Evolutionary conservation across 176 grass and related monocot genomes (phyloP).

Genomic region (Cymbopogon citratus): DNA sequence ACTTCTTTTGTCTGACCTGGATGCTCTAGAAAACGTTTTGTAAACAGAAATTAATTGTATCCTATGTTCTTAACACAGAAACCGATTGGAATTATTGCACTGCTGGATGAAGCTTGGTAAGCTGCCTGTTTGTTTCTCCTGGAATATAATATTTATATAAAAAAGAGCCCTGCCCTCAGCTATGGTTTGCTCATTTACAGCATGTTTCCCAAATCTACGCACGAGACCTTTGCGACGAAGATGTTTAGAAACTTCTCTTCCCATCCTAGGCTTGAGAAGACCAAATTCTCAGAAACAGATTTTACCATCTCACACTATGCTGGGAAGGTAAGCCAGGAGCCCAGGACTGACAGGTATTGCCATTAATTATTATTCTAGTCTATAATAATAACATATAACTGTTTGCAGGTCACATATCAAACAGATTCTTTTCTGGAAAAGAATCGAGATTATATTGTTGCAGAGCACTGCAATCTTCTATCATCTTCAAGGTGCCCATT

Average conservation of each 20-base stretch:
- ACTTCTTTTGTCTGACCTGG: neutral
- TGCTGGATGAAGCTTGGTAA: conserved; percentile 99
- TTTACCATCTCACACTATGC: conserved; percentile 94
- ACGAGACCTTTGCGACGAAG: conserved; percentile 86
- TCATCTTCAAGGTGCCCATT: conserved; percentile 81
- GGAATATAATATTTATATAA: conserved; percentile 9
- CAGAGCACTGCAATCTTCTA: conserved; percentile 92
- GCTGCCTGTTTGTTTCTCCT: conserved; percentile 18
- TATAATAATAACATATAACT: neutral
- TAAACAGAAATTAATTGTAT: conserved; percentile 15
- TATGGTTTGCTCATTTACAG: conserved; percentile 37
- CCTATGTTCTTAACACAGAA: conserved; percentile 52
- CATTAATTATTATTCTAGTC: conserved; percentile 19
- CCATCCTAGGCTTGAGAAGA: conserved; percentile 87
- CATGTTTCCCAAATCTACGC: conserved; percentile 98
- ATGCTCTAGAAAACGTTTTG: neutral
- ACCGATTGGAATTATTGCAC: conserved; percentile 95
- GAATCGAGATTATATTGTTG: conserved; percentile 95
- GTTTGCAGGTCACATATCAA: conserved; percentile 84
- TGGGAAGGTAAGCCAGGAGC: conserved; percentile 62
- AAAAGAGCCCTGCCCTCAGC: neutral
- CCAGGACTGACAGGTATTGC: neutral
- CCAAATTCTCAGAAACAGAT: conserved; percentile 98
- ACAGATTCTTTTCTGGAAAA: conserved; percentile 96
- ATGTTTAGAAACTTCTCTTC: conserved; percentile 80